phyloP scores from a whole-genome alignment of 1,284 basidiomycete species.

The Cutaneotrichosporon sp. region DNA sequence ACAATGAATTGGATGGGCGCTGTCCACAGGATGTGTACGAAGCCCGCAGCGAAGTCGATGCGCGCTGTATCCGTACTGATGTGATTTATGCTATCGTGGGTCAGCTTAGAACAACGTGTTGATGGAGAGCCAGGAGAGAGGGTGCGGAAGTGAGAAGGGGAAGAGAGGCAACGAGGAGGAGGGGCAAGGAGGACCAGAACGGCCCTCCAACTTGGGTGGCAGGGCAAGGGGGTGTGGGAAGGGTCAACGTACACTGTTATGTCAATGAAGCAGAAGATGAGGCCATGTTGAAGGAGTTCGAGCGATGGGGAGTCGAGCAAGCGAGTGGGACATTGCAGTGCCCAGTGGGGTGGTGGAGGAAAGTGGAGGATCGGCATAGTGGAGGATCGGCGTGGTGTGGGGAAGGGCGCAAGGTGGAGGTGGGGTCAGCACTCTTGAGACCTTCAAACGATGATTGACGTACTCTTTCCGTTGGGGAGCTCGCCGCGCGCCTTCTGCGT shows the following conservation, averaged over 20 bases:
- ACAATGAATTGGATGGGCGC: conserved; percentile 60
- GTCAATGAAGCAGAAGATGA: too few relatives aligned
- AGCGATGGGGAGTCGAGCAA: too few relatives aligned
- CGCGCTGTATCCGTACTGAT: conserved; percentile 80
- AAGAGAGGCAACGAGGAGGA: too few relatives aligned
- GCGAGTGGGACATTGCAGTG: not conserved
- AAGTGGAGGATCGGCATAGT: not conserved
- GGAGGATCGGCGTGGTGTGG: not conserved
- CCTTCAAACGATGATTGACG: not conserved
- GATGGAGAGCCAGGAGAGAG: too few relatives aligned
- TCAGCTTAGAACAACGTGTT: too few relatives aligned
- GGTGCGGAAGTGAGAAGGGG: too few relatives aligned
- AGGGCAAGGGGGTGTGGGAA: too few relatives aligned
- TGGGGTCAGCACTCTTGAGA: conserved; percentile 50
- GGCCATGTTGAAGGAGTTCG: too few relatives aligned
- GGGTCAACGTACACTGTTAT: too few relatives aligned
- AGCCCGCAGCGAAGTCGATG: conserved; percentile 85
- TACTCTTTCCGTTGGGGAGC: conserved; percentile 71
- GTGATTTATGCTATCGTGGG: conserved; percentile 70
- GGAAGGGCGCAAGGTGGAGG: not conserved
- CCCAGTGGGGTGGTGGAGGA: not conserved
- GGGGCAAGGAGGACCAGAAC: too few relatives aligned
- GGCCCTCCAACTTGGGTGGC: too few relatives aligned
- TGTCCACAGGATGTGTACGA: conserved; percentile 69
- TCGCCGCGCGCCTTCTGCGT: conserved; percentile 79